These are phyloP conservation scores for Plantago major DNA, from an alignment of 257 asterid species.

Conservation along the genomic window DNA sequence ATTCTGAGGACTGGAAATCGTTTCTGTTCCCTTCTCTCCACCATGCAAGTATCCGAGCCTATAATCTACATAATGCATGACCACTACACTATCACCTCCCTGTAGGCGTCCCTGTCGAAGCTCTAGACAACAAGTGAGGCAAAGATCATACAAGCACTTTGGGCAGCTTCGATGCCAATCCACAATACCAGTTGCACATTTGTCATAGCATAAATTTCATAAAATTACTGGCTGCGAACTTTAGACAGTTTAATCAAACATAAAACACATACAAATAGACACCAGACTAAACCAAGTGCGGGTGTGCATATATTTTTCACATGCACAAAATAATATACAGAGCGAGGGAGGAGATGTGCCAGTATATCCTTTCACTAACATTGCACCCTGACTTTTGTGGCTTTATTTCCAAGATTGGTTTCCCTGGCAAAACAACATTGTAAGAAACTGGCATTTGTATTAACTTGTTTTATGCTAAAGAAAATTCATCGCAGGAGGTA, in stretches of 20 bases:
- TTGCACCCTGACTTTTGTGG: slow-evolving; percentile 35
- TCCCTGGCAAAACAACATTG: not conserved
- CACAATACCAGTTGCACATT: slow-evolving; percentile 2
- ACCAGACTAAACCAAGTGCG: too few relatives aligned
- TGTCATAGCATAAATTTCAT: not conserved
- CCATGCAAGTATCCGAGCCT: slow-evolving; percentile 60
- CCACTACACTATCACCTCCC: not conserved
- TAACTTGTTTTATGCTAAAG: too few relatives aligned
- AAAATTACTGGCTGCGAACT: not conserved
- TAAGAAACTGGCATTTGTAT: too few relatives aligned
- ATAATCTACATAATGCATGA: slow-evolving; percentile 19
- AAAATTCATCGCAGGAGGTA: too few relatives aligned
- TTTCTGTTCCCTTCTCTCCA: not conserved
- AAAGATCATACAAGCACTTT: not conserved
- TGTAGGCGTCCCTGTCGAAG: not conserved
- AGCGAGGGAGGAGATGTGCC: not conserved
- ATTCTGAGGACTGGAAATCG: too few relatives aligned
- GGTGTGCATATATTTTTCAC: not conserved
- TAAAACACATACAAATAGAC: too few relatives aligned
- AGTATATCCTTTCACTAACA: slow-evolving; percentile 1
- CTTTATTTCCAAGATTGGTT: slow-evolving; percentile 5
- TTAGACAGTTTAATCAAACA: not conserved
- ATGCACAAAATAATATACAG: too few relatives aligned
- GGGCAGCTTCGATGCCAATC: slow-evolving; percentile 8
- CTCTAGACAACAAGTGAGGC: slow-evolving; percentile 11